A percentile compares a stretch with the other conserved stretches of the same genome.
These are phyloP conservation scores for Cystobasidium pallidum DNA, from an alignment of 1,284 basidiomycete species.

Conservation along the genomic window DNA sequence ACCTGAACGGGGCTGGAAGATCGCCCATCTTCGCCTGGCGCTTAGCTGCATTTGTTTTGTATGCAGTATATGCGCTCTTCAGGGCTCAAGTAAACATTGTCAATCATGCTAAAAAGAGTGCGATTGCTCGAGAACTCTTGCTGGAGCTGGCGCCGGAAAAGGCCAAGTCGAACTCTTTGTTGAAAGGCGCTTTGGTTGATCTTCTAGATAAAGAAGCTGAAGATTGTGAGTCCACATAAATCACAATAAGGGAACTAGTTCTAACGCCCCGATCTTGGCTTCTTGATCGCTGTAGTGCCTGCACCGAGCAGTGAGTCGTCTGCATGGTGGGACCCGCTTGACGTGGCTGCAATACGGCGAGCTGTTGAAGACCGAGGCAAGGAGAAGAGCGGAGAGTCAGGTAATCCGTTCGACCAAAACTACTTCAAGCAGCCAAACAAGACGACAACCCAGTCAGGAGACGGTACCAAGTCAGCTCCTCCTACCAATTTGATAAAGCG, in stretches of 20 bases:
- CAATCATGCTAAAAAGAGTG: conserved; percentile 20
- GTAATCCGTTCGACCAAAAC: conserved; percentile 40
- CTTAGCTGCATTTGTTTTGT: background rate
- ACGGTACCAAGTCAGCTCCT: background rate
- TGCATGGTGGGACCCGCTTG: conserved; percentile 41
- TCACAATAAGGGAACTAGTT: background rate
- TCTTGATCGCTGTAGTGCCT: conserved; percentile 9
- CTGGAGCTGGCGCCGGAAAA: conserved; percentile 24
- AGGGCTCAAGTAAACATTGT: conserved; percentile 34
- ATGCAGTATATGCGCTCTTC: conserved; percentile 45
- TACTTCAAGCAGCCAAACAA: background rate
- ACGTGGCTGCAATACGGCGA: conserved; percentile 17
- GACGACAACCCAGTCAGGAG: background rate
- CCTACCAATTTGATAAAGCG: conserved; percentile 23
- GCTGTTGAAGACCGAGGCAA: background rate
- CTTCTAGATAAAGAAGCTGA: conserved; percentile 17
- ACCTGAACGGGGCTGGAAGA: background rate
- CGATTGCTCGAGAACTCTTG: conserved; percentile 25
- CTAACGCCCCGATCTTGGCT: background rate
- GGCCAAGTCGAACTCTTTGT: background rate
- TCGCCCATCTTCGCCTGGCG: background rate
- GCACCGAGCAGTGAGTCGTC: conserved; percentile 28
- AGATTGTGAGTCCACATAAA: conserved; percentile 1
- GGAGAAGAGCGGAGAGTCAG: background rate
- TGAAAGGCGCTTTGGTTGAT: conserved; percentile 11